Conservation (phyloP, 306 rosid species). For the Carpinus fangiana region DNA sequence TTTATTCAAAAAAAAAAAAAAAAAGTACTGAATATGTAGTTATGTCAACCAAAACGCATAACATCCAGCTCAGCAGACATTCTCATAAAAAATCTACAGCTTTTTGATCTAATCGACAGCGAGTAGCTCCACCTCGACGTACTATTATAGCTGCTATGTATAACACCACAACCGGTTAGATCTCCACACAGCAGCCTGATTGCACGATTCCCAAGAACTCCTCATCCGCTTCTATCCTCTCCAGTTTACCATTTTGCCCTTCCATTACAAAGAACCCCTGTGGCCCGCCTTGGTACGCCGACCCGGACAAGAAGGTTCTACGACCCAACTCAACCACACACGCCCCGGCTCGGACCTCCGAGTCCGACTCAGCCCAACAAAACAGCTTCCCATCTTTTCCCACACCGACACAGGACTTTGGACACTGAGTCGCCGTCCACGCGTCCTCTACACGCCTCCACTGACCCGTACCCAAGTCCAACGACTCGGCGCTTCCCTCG, state of each 20-base stretch:
- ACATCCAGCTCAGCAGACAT: too few relatives aligned
- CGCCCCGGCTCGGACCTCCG: constrained; percentile 37
- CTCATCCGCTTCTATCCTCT: constrained; percentile 18
- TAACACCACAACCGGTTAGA: constrained; percentile 1
- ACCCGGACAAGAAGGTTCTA: constrained; percentile 36
- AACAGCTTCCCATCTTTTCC: constrained; percentile 37
- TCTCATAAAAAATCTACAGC: too few relatives aligned
- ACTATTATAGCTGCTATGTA: too few relatives aligned
- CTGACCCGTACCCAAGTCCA: constrained; percentile 33
- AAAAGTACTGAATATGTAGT: too few relatives aligned
- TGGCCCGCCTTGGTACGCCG: constrained; percentile 46
- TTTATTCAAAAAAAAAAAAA: too few relatives aligned
- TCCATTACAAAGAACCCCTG: constrained; percentile 30
- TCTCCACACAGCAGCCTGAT: constrained; percentile 48
- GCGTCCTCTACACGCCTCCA: constrained; percentile 50
- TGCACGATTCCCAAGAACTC: constrained; percentile 48
- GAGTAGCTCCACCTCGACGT: too few relatives aligned
- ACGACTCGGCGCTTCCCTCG: constrained; percentile 39
- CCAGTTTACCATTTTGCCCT: constrained; percentile 41
- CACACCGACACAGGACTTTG: constrained; percentile 42
- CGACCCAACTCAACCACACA: constrained; percentile 32
- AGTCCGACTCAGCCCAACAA: constrained; percentile 32
- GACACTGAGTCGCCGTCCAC: constrained; percentile 40
- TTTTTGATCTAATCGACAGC: too few relatives aligned
- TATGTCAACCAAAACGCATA: too few relatives aligned